Base-by-base conservation (phyloP, 2,329 filamentous ascomycete genomes). In the Beauveria rudraprayagi region DNA sequence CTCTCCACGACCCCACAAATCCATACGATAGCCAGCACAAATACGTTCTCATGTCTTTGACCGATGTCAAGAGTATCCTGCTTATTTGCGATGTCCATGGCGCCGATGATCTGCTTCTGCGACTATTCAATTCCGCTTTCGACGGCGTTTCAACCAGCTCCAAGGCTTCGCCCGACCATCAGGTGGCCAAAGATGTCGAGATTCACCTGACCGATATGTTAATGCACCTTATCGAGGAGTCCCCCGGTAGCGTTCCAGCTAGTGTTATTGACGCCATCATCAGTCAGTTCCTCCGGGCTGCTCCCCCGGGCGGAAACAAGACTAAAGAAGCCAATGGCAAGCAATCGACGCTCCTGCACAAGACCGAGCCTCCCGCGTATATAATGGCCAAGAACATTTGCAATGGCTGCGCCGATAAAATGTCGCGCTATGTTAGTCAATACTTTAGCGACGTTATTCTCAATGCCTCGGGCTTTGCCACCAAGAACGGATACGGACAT, bases 381-480 rank as follows among this genome's bases (percentile, higher is more conserved):
- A 89, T 94, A 70, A 96, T 97, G 89, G 93, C 94, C 24, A 96
- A 95, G 75, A 90, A 90, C 2, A 87, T 99, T 50, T 99, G 94
- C 77, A 94, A 92, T 68, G 84, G 84, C 19, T 95, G 88, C 67
- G 86, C 90, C 1, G 93, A 97, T 67, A 95, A 95, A 74, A 97
- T 99, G 93, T 88, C 91, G 1, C 88, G 92, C 64, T 91, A 95
- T 66, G 88, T 97, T 61, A 93, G 91, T 66, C 92, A 96, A 70
- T 99, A 97, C 73, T 99, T 99, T 72, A 96, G 92, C 74, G 92
- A 96, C 61, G 92, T 97, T 56, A 95, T 99, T 62, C 86, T 97
- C 64, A 92, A 97, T 70, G 90, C 92, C 3, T 92, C 87, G 43
- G 84, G 78, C 14, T 80, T 84, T 51, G 78, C 77, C 22, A 77